A percentile compares a stretch with the other conserved stretches of the same genome.
Evolutionary conservation across 441 rosid species (phyloP).

Genomic region (Jatropha podagrica): DNA sequence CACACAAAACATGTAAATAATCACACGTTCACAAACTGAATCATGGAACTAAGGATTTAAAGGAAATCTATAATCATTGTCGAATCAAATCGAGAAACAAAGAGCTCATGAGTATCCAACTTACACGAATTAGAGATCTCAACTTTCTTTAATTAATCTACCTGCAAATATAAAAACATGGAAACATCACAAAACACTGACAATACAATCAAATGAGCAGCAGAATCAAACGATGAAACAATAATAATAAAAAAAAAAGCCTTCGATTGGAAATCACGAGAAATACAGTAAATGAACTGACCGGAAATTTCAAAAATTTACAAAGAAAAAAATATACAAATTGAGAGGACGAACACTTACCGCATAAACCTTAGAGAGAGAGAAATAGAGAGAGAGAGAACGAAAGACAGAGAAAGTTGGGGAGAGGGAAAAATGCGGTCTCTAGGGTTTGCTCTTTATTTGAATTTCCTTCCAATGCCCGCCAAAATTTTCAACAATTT

Average conservation of each 20-base stretch:
- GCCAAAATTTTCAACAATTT: conserved; percentile 58
- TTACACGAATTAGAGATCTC: neutral
- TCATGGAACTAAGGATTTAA: neutral
- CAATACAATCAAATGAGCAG: neutral
- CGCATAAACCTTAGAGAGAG: conserved; percentile 3
- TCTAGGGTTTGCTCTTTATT: conserved; percentile 75
- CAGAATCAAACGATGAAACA: neutral
- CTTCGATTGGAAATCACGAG: neutral
- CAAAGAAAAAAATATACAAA: neutral
- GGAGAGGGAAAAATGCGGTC: conserved; percentile 33
- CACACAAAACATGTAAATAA: neutral
- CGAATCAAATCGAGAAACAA: neutral
- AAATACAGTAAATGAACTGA: neutral
- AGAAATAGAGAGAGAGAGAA: conserved; percentile 22
- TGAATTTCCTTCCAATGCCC: conserved; percentile 65
- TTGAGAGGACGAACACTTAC: neutral
- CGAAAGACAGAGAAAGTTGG: conserved; percentile 23
- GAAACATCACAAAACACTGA: conserved; percentile 2
- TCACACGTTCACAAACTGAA: neutral
- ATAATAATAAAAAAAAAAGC: neutral
- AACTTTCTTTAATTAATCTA: neutral
- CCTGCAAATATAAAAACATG: neutral
- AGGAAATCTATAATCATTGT: neutral
- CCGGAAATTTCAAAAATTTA: conserved; percentile 15
- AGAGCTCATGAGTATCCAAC: neutral